Evolutionary conservation across 768 basidiomycete species (phyloP), one percentile per base, ranked within the genome.

Genomic region (Porphyrellus cyaneotinctus): DNA sequence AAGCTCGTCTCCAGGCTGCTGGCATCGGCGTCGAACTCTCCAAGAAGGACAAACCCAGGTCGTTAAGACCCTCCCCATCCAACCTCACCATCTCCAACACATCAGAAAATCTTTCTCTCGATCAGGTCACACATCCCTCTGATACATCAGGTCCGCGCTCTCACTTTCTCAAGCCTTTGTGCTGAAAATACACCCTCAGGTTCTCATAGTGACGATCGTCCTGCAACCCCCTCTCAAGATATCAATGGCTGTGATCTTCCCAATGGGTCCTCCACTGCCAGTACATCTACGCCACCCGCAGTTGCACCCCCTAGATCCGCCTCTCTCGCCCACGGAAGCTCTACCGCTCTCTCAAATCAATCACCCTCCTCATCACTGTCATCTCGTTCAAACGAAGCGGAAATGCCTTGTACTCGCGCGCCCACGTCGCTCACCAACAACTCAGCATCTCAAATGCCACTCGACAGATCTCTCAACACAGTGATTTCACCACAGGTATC

Each of bases 1-100:
- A 72, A 44, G 32, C 63, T n/a, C 67, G 67, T 38, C 61, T 71
- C 12, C 58, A 60, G 37, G 58, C 64, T 67, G 56, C 70, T 59
- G 61, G 65, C 37, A 46, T 66, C 54, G 54, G 67, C 64, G 41
- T 72, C 77, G 74, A 87, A 75, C 52, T 65, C 31, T 28, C 53
- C 22, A 70, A 58, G 57, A 69, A 49, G 57, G 65, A 58, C 45
- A 64, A 53, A 38, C 35, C 49, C 13, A 68, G 23, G 37, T 33
- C 49, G 15, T 36, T 56, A 10, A 56, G 59, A 26, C 57, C 64
- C 1, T 70, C 64, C 9, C 14, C 47, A 28, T 70, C 69, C 49
- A 70, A 46, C 51, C 12, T 46, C 24, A 31, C 64, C 49, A 59
- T 64, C 15, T 62, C 66, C 22, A 45, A 41, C 42, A 20, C 56